phyloP scores from a whole-genome alignment of 495 filamentous ascomycete genomes.

The Evernia prunastri region DNA sequence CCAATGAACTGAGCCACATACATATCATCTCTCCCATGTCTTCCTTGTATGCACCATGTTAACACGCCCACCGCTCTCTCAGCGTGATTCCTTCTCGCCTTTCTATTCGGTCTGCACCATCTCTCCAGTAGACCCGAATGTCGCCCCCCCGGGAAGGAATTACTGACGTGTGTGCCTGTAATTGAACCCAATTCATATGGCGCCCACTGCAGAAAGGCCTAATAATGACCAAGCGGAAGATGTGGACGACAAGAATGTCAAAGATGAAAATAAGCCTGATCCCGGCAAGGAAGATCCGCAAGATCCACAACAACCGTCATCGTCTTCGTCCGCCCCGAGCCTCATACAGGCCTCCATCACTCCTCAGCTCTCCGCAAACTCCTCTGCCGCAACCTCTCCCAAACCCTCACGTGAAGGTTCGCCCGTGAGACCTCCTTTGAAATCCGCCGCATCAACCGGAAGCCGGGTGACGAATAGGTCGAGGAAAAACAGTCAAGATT shows the following conservation, averaged over 20 bases:
- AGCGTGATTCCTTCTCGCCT: neutral
- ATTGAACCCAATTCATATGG: conserved; percentile 13
- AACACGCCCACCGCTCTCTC: neutral
- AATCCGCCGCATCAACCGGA: conserved; percentile 25
- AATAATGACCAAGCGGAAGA: conserved; percentile 12
- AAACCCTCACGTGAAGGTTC: conserved; percentile 48
- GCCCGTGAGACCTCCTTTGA: conserved; percentile 38
- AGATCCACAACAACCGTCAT: conserved; percentile 9
- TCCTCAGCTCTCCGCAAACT: conserved; percentile 32
- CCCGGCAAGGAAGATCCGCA: conserved; percentile 2
- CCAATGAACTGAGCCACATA: conserved; percentile 6
- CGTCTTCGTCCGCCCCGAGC: conserved; percentile 13
- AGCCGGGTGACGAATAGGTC: conserved; percentile 45
- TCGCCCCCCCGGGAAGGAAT: neutral
- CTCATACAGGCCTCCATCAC: conserved; percentile 29
- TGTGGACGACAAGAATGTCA: conserved; percentile 1
- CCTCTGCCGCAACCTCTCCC: conserved; percentile 39
- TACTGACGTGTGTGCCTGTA: conserved; percentile 7
- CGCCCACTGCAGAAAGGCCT: conserved; percentile 18
- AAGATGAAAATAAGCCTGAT: neutral
- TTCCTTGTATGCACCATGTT: neutral
- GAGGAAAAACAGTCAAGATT: conserved; percentile 64
- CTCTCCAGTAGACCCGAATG: neutral
- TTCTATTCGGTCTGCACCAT: neutral
- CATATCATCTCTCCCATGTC: conserved; percentile 2